A percentile compares a stretch with the other conserved stretches of the same genome.
These are phyloP conservation scores for Helicostylum pulchrum DNA, from an alignment of 192 early-diverging fungal genomes.

Conservation along the genomic window DNA sequence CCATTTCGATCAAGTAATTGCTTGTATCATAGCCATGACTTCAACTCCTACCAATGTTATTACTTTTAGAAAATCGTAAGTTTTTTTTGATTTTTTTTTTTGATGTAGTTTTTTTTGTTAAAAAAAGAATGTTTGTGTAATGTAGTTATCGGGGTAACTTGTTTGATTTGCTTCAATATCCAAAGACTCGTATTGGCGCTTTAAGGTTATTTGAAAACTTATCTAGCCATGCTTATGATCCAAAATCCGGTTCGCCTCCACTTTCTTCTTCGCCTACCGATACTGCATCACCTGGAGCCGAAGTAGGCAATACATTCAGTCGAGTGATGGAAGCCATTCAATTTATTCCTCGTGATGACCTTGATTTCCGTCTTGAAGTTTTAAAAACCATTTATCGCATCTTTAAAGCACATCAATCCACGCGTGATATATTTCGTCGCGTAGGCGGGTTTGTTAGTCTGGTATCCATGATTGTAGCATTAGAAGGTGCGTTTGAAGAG, in stretches of 20 bases:
- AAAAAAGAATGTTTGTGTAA: neutral
- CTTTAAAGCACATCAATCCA: conserved; percentile 43
- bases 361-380: conserved; percentile 57
- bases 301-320: conserved; percentile 46
- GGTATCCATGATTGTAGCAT: conserved; percentile 52
- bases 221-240: conserved; percentile 41
- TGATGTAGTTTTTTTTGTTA: neutral
- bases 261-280: neutral
- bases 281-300: conserved; percentile 10
- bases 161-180: conserved; percentile 53
- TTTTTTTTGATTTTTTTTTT: neutral
- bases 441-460: conserved; percentile 60
- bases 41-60: conserved; percentile 41
- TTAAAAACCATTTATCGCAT: conserved; percentile 49
- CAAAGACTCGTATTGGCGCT: conserved; percentile 50
- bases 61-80: conserved; percentile 51
- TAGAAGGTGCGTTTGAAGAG: conserved; percentile 47
- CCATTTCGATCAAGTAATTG: conserved; percentile 51
- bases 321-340: conserved; percentile 60
- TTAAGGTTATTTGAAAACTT: conserved; percentile 47
- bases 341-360: conserved; percentile 45
- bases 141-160: conserved; percentile 49
- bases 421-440: conserved; percentile 54
- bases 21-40: conserved; percentile 46
- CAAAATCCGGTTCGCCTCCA: conserved; percentile 5